Base-by-base conservation (phyloP, 345 rosid genomes). In the Aquilaria sinensis region DNA sequence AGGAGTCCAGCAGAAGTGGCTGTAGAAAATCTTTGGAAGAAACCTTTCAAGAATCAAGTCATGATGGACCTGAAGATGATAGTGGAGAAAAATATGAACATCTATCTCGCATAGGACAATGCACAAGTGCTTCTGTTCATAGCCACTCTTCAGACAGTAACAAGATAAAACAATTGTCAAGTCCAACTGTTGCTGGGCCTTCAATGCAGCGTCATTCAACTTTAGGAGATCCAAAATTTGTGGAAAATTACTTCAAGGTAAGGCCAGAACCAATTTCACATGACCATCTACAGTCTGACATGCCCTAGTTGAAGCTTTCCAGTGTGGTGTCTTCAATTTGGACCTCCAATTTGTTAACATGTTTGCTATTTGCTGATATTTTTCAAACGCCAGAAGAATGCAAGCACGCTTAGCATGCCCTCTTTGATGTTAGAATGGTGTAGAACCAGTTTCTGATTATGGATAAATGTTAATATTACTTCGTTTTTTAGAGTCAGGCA, bases 161-260 rank as follows among this genome's bases (percentile, higher is more conserved):
- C 58, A 76, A 59, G 69, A 33, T 13, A 30, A 58, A 59, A 67
- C 69, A 62, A 23, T 76, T 74, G 43, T 63, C 75, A 6, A 69
- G 58, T 47, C 70, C 77, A 69, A 56, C 69, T 58, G 23, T 64
- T 72, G 54, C 30, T 51, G 85, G 71, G 60, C 72, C 82, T 70
- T 79, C 81, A 64, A 62, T 45, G 69, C 71, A 61, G 72, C 58
- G 72, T 10, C 94, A 81, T 74, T 90, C 96, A 75, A 81, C 90
- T 64, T 78, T 81, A 57, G 92, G 75, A 57, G 97, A 89, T 73
- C 94, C 97, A 53, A 81, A 85, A 81, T 93, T 93, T 79, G 94
- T 93, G 57, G 96, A 88, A 63, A 90, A 88, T 70, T 93, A 93
- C 78, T 93, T 93, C 70, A 93, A 84, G 96, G 98, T 90, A 76